Conservation (phyloP, 306 rosid species). For the Pterocarpus santalinus region DNA sequence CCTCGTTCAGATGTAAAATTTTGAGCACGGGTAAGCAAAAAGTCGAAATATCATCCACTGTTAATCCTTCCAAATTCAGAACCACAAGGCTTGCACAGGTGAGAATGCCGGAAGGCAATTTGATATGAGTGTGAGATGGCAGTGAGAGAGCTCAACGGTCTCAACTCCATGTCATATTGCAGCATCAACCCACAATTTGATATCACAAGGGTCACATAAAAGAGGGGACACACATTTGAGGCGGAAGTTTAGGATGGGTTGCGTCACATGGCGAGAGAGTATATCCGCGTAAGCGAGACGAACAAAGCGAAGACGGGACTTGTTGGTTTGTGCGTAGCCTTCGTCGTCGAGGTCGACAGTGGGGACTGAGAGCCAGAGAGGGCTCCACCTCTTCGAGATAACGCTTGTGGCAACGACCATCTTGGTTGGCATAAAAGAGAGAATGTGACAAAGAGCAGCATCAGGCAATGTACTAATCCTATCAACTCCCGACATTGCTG, state of each 20-base stretch:
- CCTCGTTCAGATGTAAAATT: background rate
- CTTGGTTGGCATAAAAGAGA: slow-evolving; percentile 18
- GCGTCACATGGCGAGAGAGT: accelerated
- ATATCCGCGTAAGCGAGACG: background rate
- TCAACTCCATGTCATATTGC: background rate
- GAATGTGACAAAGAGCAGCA: background rate
- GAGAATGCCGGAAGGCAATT: background rate
- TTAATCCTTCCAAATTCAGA: background rate
- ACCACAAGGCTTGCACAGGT: background rate
- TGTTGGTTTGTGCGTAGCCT: background rate
- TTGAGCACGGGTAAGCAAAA: slow-evolving; percentile 12
- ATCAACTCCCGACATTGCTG: background rate
- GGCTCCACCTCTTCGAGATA: slow-evolving; percentile 31
- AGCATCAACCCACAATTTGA: background rate
- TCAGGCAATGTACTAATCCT: slow-evolving; percentile 18
- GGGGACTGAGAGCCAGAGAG: slow-evolving; percentile 15
- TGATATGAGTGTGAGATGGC: background rate
- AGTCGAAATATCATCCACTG: background rate
- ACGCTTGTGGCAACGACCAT: background rate
- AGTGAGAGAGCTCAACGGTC: background rate
- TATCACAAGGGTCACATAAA: too few relatives aligned
- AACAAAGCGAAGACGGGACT: accelerated
- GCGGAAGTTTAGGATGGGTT: background rate
- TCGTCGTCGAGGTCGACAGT: background rate
- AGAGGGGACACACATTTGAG: accelerated